Percentiles rank a stretch among this genome's conserved stretches.
phyloP scores from a whole-genome alignment of 2,329 filamentous ascomycete genomes.

The Chalara sp. region DNA sequence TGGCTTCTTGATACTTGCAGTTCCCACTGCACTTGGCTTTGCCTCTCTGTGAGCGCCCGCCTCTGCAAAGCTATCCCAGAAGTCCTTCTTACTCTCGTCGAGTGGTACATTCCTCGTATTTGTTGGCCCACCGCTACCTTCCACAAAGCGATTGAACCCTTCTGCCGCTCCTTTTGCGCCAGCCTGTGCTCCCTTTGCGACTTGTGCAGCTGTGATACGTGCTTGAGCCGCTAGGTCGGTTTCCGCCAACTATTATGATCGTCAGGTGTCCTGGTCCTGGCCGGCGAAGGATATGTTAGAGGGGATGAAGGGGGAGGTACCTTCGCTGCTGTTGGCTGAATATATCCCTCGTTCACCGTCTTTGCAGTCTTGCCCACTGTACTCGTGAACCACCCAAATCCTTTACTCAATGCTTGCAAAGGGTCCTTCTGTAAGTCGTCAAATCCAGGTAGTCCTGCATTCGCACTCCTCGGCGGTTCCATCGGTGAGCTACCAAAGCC shows the following conservation, averaged over 20 bases:
- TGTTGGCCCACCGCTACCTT: conserved; percentile 48
- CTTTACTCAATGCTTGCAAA: conserved; percentile 78
- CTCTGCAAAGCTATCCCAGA: conserved; percentile 87
- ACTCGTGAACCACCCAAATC: conserved; percentile 88
- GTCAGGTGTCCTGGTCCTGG: conserved; percentile 17
- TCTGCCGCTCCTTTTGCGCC: conserved; percentile 72
- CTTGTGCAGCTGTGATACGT: conserved; percentile 55
- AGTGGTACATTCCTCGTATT: conserved; percentile 33
- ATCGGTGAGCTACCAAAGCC: conserved; percentile 68
- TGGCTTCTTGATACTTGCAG: conserved; percentile 24
- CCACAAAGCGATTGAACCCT: conserved; percentile 79
- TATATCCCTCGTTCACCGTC: conserved; percentile 82
- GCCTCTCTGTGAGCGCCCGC: conserved; percentile 12
- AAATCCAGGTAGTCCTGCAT: conserved; percentile 54
- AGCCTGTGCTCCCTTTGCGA: conserved; percentile 58
- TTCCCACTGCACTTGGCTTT: conserved; percentile 20
- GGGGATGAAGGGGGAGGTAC: conserved; percentile 37
- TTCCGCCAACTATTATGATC: conserved; percentile 59
- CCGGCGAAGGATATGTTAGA: conserved; percentile 1
- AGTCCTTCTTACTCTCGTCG: conserved; percentile 67
- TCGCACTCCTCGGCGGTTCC: conserved; percentile 38
- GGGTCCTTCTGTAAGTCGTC: conserved; percentile 91
- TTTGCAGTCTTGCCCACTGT: conserved; percentile 88
- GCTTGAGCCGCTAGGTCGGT: conserved; percentile 68
- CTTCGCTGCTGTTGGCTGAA: conserved; percentile 88